phyloP scores from a whole-genome alignment of 495 filamentous ascomycete genomes.

The Podospora tetraspora region DNA sequence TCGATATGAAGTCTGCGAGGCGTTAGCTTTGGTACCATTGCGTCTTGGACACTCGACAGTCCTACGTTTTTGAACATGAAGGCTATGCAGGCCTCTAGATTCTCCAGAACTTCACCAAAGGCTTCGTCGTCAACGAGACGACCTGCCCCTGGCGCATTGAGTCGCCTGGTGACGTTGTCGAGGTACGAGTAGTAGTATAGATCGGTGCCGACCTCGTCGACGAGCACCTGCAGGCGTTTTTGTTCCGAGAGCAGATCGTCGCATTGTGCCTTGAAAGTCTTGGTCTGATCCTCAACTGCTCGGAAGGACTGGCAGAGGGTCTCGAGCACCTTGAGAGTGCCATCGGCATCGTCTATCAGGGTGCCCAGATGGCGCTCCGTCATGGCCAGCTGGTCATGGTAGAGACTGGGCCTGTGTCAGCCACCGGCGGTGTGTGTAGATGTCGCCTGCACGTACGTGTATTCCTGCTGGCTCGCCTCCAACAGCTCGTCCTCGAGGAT shows the following conservation, averaged over 20 bases:
- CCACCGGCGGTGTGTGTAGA: not conserved
- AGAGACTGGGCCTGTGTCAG: conserved; percentile 50
- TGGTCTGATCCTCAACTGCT: conserved; percentile 82
- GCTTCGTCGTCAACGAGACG: conserved; percentile 73
- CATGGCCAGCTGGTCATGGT: conserved; percentile 71
- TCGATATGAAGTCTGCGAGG: conserved; percentile 63
- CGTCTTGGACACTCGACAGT: conserved; percentile 6
- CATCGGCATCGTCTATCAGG: conserved; percentile 70
- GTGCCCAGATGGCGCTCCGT: conserved; percentile 72
- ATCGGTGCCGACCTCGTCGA: conserved; percentile 76
- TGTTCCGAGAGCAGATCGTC: conserved; percentile 78
- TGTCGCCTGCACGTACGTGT: conserved; percentile 53
- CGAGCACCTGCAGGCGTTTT: conserved; percentile 65
- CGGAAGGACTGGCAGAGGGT: conserved; percentile 76
- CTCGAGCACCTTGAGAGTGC: conserved; percentile 66
- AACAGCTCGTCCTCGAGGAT: conserved; percentile 61
- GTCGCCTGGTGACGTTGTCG: conserved; percentile 78
- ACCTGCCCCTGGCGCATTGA: conserved; percentile 87
- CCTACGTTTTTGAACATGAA: conserved; percentile 82
- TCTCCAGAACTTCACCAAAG: conserved; percentile 79
- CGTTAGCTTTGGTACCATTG: conserved; percentile 26
- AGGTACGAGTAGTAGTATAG: conserved; percentile 88
- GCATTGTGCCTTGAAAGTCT: conserved; percentile 84
- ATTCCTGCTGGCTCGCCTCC: conserved; percentile 78
- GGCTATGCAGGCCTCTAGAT: conserved; percentile 79